Evolutionary conservation across 306 rosid genomes (phyloP).

Genomic region (Corylus heterophylla): DNA sequence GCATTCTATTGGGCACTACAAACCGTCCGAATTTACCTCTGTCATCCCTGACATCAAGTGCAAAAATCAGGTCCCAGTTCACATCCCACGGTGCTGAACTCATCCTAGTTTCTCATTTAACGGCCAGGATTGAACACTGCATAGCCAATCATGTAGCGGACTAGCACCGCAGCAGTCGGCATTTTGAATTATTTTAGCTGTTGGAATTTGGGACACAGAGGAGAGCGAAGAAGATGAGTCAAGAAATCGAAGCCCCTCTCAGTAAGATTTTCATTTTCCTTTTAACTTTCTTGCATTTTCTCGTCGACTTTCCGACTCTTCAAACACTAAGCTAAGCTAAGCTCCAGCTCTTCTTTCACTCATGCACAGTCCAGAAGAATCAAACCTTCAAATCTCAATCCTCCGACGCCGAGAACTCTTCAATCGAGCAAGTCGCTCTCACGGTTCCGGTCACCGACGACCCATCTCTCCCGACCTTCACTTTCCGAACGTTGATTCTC

Average conservation of each 20-base stretch:
- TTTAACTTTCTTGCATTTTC: neutral
- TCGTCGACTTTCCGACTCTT: neutral
- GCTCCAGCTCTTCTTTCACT: neutral
- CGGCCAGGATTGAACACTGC: no score
- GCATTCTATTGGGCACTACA: no score
- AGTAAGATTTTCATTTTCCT: conserved; percentile 30
- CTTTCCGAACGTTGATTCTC: conserved; percentile 87
- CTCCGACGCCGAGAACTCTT: conserved; percentile 53
- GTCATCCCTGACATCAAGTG: no score
- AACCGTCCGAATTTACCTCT: no score
- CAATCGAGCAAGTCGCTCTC: conserved; percentile 78
- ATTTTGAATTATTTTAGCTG: no score
- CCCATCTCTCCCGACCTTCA: conserved; percentile 56
- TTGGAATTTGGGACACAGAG: neutral
- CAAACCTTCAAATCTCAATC: neutral
- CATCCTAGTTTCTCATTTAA: no score
- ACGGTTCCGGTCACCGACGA: conserved; percentile 81
- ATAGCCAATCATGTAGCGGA: no score
- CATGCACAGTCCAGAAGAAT: conserved; percentile 33
- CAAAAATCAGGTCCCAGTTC: no score
- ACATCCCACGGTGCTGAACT: no score
- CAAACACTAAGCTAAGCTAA: conserved; percentile 18
- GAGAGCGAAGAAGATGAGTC: conserved; percentile 25
- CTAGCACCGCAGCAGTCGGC: no score
- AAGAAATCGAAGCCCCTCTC: conserved; percentile 48